Percentiles rank a stretch among this genome's conserved stretches.
Evolutionary conservation across 495 filamentous ascomycete genomes (phyloP).

Genomic region (Polyplosphaeria fusca): DNA sequence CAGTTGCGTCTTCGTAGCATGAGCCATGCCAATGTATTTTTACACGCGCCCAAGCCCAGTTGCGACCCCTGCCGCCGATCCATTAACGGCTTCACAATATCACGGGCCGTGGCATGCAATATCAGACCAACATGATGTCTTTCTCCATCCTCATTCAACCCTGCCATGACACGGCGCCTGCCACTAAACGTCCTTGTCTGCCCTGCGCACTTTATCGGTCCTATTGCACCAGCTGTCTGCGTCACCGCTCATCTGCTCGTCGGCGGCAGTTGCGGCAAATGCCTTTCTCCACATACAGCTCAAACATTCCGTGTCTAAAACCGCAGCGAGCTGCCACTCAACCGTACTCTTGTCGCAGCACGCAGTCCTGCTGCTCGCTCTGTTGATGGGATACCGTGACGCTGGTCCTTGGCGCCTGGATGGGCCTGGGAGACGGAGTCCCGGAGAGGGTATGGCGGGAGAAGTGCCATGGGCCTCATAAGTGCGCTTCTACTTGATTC

Average conservation of each 20-base stretch:
- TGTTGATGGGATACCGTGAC: too few species aligned
- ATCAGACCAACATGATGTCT: background rate
- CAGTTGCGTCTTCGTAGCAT: background rate
- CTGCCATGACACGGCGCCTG: constrained; percentile 2
- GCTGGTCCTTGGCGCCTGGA: too few species aligned
- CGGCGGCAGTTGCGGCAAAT: constrained; percentile 15
- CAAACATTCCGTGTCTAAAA: background rate
- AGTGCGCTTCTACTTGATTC: background rate
- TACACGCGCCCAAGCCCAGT: background rate
- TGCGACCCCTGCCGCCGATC: constrained; percentile 1
- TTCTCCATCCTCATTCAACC: constrained; percentile 5
- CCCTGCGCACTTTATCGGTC: constrained; percentile 17
- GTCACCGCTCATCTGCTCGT: constrained; percentile 28
- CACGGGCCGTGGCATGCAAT: constrained; percentile 4
- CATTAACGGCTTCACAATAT: background rate
- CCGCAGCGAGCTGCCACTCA: background rate
- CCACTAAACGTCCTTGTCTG: constrained; percentile 4
- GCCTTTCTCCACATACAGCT: background rate
- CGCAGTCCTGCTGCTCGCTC: background rate
- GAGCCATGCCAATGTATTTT: background rate
- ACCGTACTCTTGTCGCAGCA: background rate
- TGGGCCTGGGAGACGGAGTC: too few species aligned
- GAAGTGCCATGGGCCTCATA: background rate
- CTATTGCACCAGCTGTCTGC: constrained; percentile 10
- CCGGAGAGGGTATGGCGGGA: too few species aligned